Percentiles rank a stretch among this genome's conserved stretches.
Conservation (phyloP, 23 red algal genomes). For the Agarophyton chilense region DNA sequence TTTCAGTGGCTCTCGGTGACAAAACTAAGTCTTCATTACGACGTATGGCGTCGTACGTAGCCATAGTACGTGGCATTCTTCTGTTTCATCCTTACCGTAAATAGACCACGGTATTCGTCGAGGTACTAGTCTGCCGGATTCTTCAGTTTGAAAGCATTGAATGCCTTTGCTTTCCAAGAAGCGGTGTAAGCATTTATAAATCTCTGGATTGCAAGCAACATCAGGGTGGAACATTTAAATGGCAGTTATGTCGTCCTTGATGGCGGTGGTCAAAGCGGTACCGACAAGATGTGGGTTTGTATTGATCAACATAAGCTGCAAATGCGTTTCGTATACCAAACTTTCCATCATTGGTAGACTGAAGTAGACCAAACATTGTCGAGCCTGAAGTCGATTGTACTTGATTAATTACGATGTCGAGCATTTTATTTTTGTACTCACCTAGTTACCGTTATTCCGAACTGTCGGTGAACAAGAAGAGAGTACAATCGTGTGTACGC, state of each 20-base stretch:
- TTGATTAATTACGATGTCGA: neutral
- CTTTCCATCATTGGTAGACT: neutral
- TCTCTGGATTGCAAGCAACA: neutral
- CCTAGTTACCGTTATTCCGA: too few relatives aligned
- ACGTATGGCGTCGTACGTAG: slow-evolving; percentile 8
- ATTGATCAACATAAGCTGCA: neutral
- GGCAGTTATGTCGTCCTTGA: neutral
- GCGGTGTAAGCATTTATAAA: neutral
- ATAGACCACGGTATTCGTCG: neutral
- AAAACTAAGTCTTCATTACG: neutral
- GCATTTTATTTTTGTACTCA: too few relatives aligned
- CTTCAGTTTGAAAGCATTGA: neutral
- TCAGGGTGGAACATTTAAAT: neutral
- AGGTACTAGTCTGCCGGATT: neutral
- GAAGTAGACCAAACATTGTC: neutral
- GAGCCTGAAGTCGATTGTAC: neutral
- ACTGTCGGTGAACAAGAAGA: too few relatives aligned
- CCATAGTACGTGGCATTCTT: neutral
- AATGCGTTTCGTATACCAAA: neutral
- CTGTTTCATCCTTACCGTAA: neutral
- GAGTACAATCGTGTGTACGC: too few relatives aligned
- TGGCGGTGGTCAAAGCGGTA: neutral
- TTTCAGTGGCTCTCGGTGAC: neutral
- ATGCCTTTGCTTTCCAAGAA: neutral
- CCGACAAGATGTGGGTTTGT: neutral